A percentile compares a stretch with the other conserved stretches of the same genome.
phyloP scores from a whole-genome alignment of 202 grass and related monocot genomes.

The Sporobolus alterniflorus region DNA sequence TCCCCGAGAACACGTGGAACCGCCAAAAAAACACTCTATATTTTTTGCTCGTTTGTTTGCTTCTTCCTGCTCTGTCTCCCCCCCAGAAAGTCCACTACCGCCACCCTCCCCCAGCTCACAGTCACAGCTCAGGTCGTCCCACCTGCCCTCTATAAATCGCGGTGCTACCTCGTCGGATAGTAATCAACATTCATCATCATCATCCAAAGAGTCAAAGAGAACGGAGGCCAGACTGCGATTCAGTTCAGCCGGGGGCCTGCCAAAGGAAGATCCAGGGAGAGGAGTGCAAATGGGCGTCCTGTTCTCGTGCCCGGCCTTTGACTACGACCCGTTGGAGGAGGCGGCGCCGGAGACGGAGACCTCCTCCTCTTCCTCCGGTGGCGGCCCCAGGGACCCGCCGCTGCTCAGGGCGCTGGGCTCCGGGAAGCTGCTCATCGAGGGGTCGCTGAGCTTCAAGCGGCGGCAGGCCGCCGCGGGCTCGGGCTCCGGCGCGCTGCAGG shows the following conservation, averaged over 20 bases:
- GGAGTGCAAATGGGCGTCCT: slow-evolving; percentile 42
- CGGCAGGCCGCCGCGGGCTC: slow-evolving; percentile 27
- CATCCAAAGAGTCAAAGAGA: neutral
- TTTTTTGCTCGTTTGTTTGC: too few species aligned
- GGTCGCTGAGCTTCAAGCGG: slow-evolving; percentile 74
- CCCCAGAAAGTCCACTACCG: slow-evolving; percentile 22
- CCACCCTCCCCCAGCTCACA: neutral
- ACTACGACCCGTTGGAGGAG: slow-evolving; percentile 50
- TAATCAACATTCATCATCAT: neutral
- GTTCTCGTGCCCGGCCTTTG: slow-evolving; percentile 57
- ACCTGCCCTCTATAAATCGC: slow-evolving; percentile 35
- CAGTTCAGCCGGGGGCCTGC: neutral
- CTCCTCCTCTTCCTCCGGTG: neutral
- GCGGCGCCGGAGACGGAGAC: neutral
- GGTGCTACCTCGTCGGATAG: slow-evolving; percentile 32
- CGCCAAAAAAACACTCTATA: neutral
- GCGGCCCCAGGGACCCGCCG: slow-evolving; percentile 22
- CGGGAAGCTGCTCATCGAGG: slow-evolving; percentile 70
- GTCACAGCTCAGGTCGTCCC: neutral
- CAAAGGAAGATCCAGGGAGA: neutral
- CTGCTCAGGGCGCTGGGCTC: slow-evolving; percentile 60
- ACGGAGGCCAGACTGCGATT: neutral
- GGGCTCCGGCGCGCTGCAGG: slow-evolving; percentile 33
- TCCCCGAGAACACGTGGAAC: slow-evolving; percentile 42
- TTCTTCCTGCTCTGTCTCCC: neutral